phyloP scores from a whole-genome alignment of 192 early-diverging fungal species.

The Rhizophlyctis rosea region DNA sequence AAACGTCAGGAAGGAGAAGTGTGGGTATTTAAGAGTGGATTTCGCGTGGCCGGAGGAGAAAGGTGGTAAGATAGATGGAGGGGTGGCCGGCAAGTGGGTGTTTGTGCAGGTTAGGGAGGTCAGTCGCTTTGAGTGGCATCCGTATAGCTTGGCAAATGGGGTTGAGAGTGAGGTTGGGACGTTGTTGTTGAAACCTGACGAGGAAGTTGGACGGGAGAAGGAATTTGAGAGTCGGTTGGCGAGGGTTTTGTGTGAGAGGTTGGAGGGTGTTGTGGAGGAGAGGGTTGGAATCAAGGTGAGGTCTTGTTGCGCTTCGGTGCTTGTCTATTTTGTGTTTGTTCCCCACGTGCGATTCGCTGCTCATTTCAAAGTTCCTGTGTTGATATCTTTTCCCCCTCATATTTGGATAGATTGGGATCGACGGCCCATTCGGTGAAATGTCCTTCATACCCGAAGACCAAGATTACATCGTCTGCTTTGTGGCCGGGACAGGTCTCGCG shows the following conservation, averaged over 20 bases:
- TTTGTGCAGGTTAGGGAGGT: slow-evolving; percentile 13
- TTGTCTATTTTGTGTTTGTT: too few relatives aligned
- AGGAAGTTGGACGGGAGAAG: too few relatives aligned
- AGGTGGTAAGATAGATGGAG: neutral
- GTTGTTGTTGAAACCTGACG: slow-evolving; percentile 13
- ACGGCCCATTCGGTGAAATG: slow-evolving; percentile 27
- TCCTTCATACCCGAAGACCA: neutral
- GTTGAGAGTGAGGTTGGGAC: neutral
- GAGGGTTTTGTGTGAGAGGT: too few relatives aligned
- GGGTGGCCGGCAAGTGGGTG: slow-evolving; percentile 20
- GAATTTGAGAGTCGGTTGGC: too few relatives aligned
- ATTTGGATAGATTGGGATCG: too few relatives aligned
- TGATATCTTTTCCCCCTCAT: too few relatives aligned
- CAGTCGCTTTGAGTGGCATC: slow-evolving; percentile 23
- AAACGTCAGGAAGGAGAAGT: neutral
- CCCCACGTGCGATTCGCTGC: too few relatives aligned
- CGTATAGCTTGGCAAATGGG: slow-evolving; percentile 6
- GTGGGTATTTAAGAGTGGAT: neutral
- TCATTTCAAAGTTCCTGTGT: too few relatives aligned
- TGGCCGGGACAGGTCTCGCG: slow-evolving; percentile 27
- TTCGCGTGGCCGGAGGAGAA: neutral
- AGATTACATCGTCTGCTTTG: slow-evolving; percentile 28
- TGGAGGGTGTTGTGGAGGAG: too few relatives aligned
- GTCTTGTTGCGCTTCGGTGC: too few relatives aligned
- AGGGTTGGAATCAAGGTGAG: too few relatives aligned